A percentile compares a stretch with the other conserved stretches of the same genome.
phyloP scores from a whole-genome alignment of 139 green algal genomes.

The Closterium sp. region DNA sequence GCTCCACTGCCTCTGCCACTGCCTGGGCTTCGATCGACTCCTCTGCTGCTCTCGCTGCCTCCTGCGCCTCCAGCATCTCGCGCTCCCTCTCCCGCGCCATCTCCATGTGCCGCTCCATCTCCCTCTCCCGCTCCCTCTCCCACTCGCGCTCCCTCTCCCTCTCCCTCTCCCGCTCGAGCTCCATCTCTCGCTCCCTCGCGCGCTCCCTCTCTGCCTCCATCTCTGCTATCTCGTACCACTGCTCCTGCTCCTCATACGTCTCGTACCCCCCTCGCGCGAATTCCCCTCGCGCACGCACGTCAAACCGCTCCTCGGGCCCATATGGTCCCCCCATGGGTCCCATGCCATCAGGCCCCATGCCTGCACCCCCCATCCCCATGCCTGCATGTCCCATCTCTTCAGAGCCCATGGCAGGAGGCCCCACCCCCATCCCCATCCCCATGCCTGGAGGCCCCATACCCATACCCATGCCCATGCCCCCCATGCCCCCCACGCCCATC shows the following conservation, averaged over 20 bases:
- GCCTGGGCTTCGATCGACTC: neutral
- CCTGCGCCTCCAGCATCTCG: neutral
- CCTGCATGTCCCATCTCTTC: neutral
- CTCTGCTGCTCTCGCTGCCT: constrained; percentile 4
- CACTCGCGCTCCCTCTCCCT: neutral
- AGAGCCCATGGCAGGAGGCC: neutral
- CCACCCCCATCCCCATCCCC: neutral
- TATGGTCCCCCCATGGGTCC: neutral
- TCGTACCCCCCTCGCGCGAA: neutral
- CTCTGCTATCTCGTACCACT: neutral
- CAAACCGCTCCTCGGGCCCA: neutral
- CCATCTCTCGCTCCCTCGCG: neutral
- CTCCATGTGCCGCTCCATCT: neutral
- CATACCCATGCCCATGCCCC: neutral
- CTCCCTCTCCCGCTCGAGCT: neutral
- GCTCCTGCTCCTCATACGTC: neutral
- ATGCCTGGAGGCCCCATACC: too few species aligned
- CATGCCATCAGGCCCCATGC: neutral
- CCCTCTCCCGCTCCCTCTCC: neutral
- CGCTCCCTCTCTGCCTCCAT: neutral
- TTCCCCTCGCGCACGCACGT: neutral
- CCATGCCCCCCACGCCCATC: neutral
- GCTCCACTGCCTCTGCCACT: neutral
- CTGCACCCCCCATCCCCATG: neutral
- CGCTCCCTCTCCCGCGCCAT: neutral